Base-by-base conservation (phyloP, 352 stramenopile genomes). In the Pythium rishiriense region DNA sequence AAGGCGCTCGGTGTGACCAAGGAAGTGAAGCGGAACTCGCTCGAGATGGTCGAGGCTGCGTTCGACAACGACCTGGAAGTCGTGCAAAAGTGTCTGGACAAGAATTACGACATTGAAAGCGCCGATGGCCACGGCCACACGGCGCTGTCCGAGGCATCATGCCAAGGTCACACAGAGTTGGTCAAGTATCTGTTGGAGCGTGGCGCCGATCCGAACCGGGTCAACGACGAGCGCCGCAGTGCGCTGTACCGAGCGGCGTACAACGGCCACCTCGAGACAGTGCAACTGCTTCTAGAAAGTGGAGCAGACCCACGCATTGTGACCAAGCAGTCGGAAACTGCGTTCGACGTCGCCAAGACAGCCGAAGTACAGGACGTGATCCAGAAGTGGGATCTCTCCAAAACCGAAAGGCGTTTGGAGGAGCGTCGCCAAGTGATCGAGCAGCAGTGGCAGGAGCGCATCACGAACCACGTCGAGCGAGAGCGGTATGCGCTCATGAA, bases 71-170 rank as follows among this genome's bases (percentile, higher is more conserved):
- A 97, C 19, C 57, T 96, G 21, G 85, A 89, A 0, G 74, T 71
- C 2, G 70, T 97, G 6, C 69, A 86, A 9, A 73, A 77, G 14
- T 83, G 70, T 47, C 50, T 97, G 5, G 87, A 93, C 43, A 91
- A 96, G 55, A 94, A 91, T 41, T 97, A 92, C 61, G 84, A 96
- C 47, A 61, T 97, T 12, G 90, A 97, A 35, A 93, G 78, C 21
- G 72, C 87, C 37, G 90, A 97, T 48, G 89, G 85, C 17, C 87
- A 95, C 42, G 74, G 83, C 6, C 89, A 97, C 66, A 96, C 90
- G 9, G 78, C 88, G 9, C 67, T 97, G 0, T 94, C 84, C 0
- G 91, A 97, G 69, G 91, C 90, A 3, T 82, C 87, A 0, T 90
- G 78, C n/a, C 89, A 97, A 60, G 89, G 88, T 2, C 80, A 97